Base-by-base conservation (phyloP, 495 filamentous ascomycete species). In the Staphylotrichum longicolle region DNA sequence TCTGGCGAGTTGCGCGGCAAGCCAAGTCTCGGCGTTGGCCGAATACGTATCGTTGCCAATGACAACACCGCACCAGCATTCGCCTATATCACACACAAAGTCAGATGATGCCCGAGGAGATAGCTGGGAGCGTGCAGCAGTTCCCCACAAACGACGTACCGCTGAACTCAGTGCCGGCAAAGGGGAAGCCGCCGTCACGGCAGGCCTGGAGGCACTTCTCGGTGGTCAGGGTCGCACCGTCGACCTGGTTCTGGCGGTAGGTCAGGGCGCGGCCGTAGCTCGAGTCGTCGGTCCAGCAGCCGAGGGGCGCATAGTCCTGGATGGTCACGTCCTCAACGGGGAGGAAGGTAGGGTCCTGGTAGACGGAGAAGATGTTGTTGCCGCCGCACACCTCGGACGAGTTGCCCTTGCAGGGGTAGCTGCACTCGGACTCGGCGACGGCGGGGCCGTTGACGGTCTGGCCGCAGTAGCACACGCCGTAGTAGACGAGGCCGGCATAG, bases 271-370 rank as follows among this genome's bases (percentile, higher is more conserved):
- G 80, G 41, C 81, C 81, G 32, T 64, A 11, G 40, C 48, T 62
- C 0, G 76, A 72, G 57, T 82, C 77, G 55, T 85, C 83, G 34
- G 80, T 81, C 65, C 78, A 85, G 66, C 84, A 86, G 54, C 84
- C 84, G n/a, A 84, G 64, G 40, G 73, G 64, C 37, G 64, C 60
- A 64, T 82, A 84, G 65, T 83, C 79, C 33, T 66, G 68, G 15
- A 80, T 67, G 8, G 64, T 71, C 53, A 70, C 73, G 34, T 71
- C 64, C 32, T 76, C 68, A 39, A 73, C 62, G 40, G 75, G 66
- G n/a, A 70, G 68, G 65, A 80, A 84, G 30, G 80, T 84, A 2
- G 80, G 75, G 47, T 84, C 82, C 64, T 78, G 73, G 58, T 78
- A 84, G 58, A 83, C 63, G 27, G 77, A 82, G 53, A 82, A 66